Base-by-base conservation (phyloP, 768 basidiomycete species). In the Pulveroboletus sp. region DNA sequence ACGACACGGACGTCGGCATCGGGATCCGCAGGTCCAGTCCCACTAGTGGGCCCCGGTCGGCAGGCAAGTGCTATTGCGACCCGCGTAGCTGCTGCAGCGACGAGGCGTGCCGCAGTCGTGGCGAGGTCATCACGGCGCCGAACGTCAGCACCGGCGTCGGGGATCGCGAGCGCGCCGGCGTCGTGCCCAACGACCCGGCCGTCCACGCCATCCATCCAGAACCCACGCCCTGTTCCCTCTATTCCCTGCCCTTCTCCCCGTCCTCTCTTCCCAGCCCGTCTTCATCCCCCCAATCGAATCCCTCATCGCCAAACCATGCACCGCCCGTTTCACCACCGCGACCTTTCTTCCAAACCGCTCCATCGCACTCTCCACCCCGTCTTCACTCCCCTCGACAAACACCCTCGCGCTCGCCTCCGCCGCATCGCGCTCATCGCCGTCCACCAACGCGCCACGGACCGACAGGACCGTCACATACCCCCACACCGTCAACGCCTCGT, bases 401-500 rank as follows among this genome's bases (percentile, higher is more conserved):
- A 1, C 65, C 62, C 17, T 69, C 59, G 85, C 76, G 50, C 83
- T 78, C 2, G 47, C 51, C 53, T 79, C 76, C 8, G 82, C 61
- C 29, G 77, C 75, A 5, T 51, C 68, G 23, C 55, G 62, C 55
- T 62, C 55, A n/a, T n/a, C 46, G n/a, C 34, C 19, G 24, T n/a
- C 53, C 4, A 26, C 29, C 9, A 57, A 50, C 0, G 81, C 82
- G 2, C 79, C 79, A 22, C 78, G 78, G 4, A 89, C 71, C 14
- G 71, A 68, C 12, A 90, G 69, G n/a, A 89, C 63, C 1, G 85
- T 81, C 56, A 83, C 81, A 51, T 82, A 91, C 4, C 88, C 88
- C 8, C 74, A 75, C 7, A 72, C 71, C 0, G 84, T 71, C 13
- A 91, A 74, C 11, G 74, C 76, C 54, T 88, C 88, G 60, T 93